Base-by-base conservation (phyloP, 805 yeast genomes). In the Suhomyces vadensis region DNA sequence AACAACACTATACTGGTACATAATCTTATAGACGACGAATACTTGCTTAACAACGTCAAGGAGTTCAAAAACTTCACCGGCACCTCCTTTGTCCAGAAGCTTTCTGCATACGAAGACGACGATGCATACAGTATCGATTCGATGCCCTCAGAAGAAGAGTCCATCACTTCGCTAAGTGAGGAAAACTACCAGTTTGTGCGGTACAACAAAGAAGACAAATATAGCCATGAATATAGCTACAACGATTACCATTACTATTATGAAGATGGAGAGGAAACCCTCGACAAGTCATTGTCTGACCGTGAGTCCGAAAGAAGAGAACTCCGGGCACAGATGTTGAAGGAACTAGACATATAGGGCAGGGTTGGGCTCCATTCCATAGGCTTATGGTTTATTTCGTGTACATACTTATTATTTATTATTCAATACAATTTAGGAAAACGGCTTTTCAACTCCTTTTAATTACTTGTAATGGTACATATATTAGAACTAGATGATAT, bases 261-360 rank as follows among this genome's bases (percentile, higher is more conserved):
- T 31, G 49, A 46, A 5, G 46, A 46, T 13, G 40, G 35, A 9
- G 23, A 35, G 20, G 41, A 37, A 19, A 24, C 29, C 44, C 53
- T 52, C 23, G 63, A 62, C 27, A 60, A 59, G 46, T 38, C 41
- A n/a, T 6, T 13, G 19, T 38, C 41, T 3, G 41, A 38, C 13
- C 19, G 11, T 2, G 73, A 69, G 37, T 50, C 51, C 39, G 75
- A 71, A 49, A 57, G 72, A 46, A 49, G 57, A 22, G 73, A 71
- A 54, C 61, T 71, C 36, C 58, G 75, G 36, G 54, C 63, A 43
- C 73, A 69, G 47, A 61, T 71, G 42, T 50, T 68, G 48, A 56
- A 55, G 38, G 73, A 71, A 42, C 57, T 70, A 43, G 60, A 58
- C 19, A 31, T 22, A 8, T 38, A 24, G 39, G 9, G 8, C 9